Evolutionary conservation across 78 protist species (phyloP).

Genomic region (Ministeria vibrans): DNA sequence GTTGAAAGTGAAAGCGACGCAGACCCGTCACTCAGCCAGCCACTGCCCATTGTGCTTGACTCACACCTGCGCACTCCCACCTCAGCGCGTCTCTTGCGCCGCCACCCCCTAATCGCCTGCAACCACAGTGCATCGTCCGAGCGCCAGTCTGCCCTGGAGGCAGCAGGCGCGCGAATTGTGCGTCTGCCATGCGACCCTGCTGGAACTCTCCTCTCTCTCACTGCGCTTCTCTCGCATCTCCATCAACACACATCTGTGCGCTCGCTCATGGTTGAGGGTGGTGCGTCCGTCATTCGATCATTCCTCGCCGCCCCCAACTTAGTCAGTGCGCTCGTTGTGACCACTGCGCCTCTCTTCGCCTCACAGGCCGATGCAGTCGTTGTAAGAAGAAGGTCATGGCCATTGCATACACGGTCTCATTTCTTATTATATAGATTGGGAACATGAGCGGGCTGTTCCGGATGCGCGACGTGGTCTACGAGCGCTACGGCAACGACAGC

Average conservation of each 20-base stretch:
- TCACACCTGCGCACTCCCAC: conserved; percentile 24
- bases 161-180: not conserved
- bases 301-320: conserved; percentile 9
- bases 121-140: too few species aligned
- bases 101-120: too few species aligned
- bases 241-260: not conserved
- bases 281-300: conserved; percentile 14
- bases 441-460: too few species aligned
- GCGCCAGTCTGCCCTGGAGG: not conserved
- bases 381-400: too few species aligned
- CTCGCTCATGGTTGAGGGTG: conserved; percentile 44
- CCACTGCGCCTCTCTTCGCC: conserved; percentile 24
- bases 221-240: not conserved
- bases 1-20: too few species aligned
- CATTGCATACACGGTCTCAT: too few species aligned
- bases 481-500: too few species aligned
- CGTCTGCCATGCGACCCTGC: not conserved
- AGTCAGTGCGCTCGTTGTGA: conserved; percentile 15
- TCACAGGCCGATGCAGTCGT: too few species aligned
- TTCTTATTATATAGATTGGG: too few species aligned
- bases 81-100: too few species aligned
- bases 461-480: too few species aligned
- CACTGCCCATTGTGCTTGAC: conserved; percentile 34
- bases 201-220: not conserved
- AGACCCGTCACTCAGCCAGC: too few species aligned